These are phyloP conservation scores for Prunus armeniaca DNA, from an alignment of 306 rosid species.

Conservation along the genomic window DNA sequence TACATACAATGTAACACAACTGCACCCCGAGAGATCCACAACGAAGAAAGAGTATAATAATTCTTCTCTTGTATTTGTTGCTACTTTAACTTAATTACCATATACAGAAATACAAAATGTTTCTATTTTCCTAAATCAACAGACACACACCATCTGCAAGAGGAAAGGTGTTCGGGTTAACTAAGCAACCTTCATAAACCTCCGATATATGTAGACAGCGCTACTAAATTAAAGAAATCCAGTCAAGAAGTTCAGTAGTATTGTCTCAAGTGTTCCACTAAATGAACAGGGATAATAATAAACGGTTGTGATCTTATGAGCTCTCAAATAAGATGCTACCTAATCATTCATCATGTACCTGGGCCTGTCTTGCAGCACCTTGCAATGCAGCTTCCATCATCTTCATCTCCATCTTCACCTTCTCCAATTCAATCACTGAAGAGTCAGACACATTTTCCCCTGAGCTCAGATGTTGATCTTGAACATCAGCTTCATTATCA, in stretches of 20 bases:
- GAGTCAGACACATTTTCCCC: slow-evolving; percentile 34
- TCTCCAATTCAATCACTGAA: slow-evolving; percentile 64
- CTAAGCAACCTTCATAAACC: neutral
- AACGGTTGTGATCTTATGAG: slow-evolving; percentile 9
- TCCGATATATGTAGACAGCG: neutral
- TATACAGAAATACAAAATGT: neutral
- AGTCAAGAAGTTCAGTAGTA: slow-evolving; percentile 1
- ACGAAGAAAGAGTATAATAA: neutral
- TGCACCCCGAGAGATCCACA: neutral
- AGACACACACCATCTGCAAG: neutral
- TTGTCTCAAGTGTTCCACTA: neutral
- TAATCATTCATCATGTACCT: slow-evolving; percentile 54
- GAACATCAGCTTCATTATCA: slow-evolving; percentile 38
- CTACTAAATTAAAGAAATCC: neutral
- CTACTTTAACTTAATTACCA: neutral
- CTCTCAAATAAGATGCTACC: slow-evolving; percentile 18
- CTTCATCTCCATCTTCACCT: slow-evolving; percentile 74
- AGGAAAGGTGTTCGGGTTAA: neutral
- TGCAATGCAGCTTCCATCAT: slow-evolving; percentile 96
- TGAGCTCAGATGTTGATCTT: slow-evolving; percentile 46
- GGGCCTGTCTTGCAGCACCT: slow-evolving; percentile 99
- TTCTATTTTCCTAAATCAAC: neutral
- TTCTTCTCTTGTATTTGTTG: neutral
- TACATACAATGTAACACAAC: neutral
- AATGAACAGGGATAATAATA: slow-evolving; percentile 3